Percentiles rank a stretch among this genome's conserved stretches.
These are phyloP conservation scores for Tetrastigma voinierianum DNA, from an alignment of 164 flowering plant genomes.

Conservation along the genomic window DNA sequence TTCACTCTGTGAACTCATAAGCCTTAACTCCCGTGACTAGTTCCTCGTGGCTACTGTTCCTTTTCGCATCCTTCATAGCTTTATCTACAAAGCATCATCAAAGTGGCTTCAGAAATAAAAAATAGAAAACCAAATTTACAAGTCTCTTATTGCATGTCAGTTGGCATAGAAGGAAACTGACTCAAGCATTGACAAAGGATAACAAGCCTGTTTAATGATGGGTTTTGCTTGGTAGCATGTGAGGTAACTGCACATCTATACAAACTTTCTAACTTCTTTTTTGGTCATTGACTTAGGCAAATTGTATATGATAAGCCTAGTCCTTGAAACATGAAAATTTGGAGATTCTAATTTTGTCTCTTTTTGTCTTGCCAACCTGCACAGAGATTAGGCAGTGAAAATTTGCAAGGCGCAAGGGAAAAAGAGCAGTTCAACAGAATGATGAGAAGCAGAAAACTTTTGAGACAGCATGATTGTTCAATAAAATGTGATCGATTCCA, in stretches of 20 bases:
- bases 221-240: constrained; percentile 87
- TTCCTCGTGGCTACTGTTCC: constrained; percentile 40
- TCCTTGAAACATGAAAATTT: constrained; percentile 85
- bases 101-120: neutral
- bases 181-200: neutral
- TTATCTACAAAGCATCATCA: constrained; percentile 49
- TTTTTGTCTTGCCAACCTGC: constrained; percentile 74
- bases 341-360: constrained; percentile 77
- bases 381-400: too few species aligned
- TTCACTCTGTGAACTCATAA: constrained; percentile 89
- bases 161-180: too few species aligned
- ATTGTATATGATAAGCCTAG: constrained; percentile 83
- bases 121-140: neutral
- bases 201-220: constrained; percentile 72
- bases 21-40: constrained; percentile 78
- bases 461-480: too few species aligned
- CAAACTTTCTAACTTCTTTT: constrained; percentile 68
- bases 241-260: constrained; percentile 74
- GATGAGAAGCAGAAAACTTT: too few species aligned
- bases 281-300: constrained; percentile 82
- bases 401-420: too few species aligned
- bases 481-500: too few species aligned
- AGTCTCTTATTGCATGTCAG: neutral
- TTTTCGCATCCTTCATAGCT: constrained; percentile 59
- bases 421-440: too few species aligned